A percentile compares a stretch with the other conserved stretches of the same genome.
These are phyloP conservation scores for Saturnispora saitoi DNA, from an alignment of 805 yeast species.

Conservation along the genomic window DNA sequence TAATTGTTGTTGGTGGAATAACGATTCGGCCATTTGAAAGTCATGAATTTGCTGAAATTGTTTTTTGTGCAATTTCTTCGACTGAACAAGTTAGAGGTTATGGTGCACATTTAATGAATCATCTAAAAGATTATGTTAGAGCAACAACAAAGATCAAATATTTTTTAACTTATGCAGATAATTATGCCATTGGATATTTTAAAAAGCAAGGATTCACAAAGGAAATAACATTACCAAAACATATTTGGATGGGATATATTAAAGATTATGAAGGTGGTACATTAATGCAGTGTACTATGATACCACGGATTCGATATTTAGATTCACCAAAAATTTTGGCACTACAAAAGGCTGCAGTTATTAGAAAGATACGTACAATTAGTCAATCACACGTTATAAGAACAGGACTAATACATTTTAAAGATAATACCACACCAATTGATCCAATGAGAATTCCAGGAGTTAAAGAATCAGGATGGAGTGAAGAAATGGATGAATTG, in stretches of 20 bases:
- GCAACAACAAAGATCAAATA: conserved; percentile 79
- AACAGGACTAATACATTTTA: conserved; percentile 72
- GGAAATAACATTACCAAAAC: conserved; percentile 78
- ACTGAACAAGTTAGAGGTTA: conserved; percentile 98
- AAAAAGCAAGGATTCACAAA: conserved; percentile 97
- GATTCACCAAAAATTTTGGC: conserved; percentile 82
- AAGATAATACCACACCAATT: conserved; percentile 42
- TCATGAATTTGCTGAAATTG: conserved; percentile 93
- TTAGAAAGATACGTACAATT: conserved; percentile 69
- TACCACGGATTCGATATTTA: conserved; percentile 79
- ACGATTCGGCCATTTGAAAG: conserved; percentile 91
- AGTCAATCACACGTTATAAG: conserved; percentile 74
- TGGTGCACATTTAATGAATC: conserved; percentile 98
- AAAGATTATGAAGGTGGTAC: conserved; percentile 99
- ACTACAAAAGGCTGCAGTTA: conserved; percentile 85
- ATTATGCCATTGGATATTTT: conserved; percentile 97
- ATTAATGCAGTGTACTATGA: conserved; percentile 92
- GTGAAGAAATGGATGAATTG: conserved; percentile 93
- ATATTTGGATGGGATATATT: conserved; percentile 96
- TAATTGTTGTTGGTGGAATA: conserved; percentile 96
- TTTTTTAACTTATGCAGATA: conserved; percentile 94
- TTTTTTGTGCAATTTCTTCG: conserved; percentile 94
- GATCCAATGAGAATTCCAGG: conserved; percentile 89
- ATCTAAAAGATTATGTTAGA: conserved; percentile 88
- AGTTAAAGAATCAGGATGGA: conserved; percentile 91